phyloP scores from a whole-genome alignment of 257 asterid genomes.

The Plectranthus barbatus region DNA sequence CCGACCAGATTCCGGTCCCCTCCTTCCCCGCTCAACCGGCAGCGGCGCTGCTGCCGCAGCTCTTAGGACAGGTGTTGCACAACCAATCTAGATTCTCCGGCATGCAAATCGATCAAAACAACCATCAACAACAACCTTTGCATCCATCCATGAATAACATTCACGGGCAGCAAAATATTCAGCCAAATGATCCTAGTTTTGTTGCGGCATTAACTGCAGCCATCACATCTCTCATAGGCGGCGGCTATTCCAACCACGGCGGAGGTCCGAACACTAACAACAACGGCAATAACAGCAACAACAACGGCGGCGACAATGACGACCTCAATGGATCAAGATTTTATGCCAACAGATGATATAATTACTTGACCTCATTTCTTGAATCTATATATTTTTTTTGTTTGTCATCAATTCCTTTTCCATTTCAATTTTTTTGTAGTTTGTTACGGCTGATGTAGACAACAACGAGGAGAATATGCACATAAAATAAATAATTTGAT shows the following conservation, averaged over 20 bases:
- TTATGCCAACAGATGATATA: constrained; percentile 19
- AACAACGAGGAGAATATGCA: background rate
- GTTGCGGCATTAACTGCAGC: constrained; percentile 70
- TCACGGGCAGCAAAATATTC: too few species aligned
- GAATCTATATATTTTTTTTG: background rate
- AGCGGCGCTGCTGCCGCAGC: constrained; percentile 50
- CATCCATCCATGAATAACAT: constrained; percentile 36
- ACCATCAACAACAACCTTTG: constrained; percentile 20
- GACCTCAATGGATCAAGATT: constrained; percentile 30
- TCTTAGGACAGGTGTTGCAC: constrained; percentile 51
- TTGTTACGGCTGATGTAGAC: background rate
- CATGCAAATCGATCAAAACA: constrained; percentile 44
- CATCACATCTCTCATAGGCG: constrained; percentile 52
- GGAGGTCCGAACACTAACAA: constrained; percentile 7
- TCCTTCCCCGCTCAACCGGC: constrained; percentile 32
- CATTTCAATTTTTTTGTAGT: constrained; percentile 19
- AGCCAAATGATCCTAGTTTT: constrained; percentile 60
- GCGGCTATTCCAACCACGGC: constrained; percentile 28
- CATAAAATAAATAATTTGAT: background rate
- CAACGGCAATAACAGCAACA: constrained; percentile 30
- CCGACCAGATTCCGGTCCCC: constrained; percentile 36
- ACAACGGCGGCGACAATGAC: constrained; percentile 25
- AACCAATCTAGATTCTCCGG: constrained; percentile 70
- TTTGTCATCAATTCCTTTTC: background rate
- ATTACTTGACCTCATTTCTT: background rate